Evolutionary conservation across 2,329 filamentous ascomycete species (phyloP).

Genomic region (Arthrinium puccinioides): DNA sequence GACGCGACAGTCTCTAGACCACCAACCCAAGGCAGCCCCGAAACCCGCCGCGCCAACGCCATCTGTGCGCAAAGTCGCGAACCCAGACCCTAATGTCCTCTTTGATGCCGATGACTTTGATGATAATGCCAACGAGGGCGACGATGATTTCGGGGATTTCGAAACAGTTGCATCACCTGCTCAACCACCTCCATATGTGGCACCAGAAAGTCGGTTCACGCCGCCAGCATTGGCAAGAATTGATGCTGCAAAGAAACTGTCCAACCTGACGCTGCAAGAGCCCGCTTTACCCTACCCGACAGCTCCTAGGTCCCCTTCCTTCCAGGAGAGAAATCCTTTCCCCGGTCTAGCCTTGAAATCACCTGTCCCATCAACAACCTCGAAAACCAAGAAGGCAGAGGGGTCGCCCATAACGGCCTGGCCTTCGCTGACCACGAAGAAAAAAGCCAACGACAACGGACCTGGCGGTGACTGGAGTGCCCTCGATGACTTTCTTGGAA

Average conservation of each 20-base stretch:
- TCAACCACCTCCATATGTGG: constrained; percentile 14
- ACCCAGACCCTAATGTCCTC: constrained; percentile 42
- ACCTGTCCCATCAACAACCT: constrained; percentile 25
- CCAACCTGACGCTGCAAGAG: constrained; percentile 21
- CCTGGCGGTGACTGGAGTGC: constrained; percentile 42
- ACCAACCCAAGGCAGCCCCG: constrained; percentile 6
- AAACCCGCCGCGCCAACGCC: constrained; percentile 8
- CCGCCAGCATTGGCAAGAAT: too few relatives aligned
- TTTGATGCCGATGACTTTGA: constrained; percentile 58
- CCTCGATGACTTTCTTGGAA: constrained; percentile 39
- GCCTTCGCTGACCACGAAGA: constrained; percentile 29
- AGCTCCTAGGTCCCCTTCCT: constrained; percentile 44
- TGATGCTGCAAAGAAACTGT: too few relatives aligned
- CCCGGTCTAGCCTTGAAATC: constrained; percentile 40
- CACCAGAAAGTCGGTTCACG: constrained; percentile 12
- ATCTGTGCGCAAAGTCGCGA: constrained; percentile 6
- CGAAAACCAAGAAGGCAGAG: constrained; percentile 25
- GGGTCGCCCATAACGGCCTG: constrained; percentile 36
- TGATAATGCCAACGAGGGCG: constrained; percentile 35
- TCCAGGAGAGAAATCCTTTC: constrained; percentile 46
- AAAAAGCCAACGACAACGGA: constrained; percentile 11
- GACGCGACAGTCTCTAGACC: constrained; percentile 5
- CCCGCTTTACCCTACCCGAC: constrained; percentile 33
- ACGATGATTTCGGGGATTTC: constrained; percentile 56
- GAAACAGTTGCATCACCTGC: constrained; percentile 34